Evolutionary conservation across 768 basidiomycete genomes (phyloP).

Genomic region (Phlebiopsis flavidoalba): DNA sequence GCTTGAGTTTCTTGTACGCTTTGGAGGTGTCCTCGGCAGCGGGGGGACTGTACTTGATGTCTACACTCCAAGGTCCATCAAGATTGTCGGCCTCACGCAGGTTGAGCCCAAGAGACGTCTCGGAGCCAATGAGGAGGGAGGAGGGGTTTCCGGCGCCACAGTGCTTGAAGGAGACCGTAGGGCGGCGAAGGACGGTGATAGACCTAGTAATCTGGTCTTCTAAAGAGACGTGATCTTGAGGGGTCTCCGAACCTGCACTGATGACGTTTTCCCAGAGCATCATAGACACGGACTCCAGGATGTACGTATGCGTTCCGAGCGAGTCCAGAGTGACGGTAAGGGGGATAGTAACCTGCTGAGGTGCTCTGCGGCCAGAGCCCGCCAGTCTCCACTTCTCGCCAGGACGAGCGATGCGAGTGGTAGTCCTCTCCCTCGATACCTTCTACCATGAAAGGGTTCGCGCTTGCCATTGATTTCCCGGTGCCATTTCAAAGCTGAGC

Average conservation of each 20-base stretch:
- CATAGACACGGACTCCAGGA: constrained; percentile 80
- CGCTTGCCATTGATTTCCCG: constrained; percentile 59
- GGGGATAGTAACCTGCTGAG: constrained; percentile 64
- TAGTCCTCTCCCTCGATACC: constrained; percentile 66
- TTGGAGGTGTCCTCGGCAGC: constrained; percentile 30
- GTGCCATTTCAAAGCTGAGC: constrained; percentile 71
- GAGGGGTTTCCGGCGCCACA: constrained; percentile 70
- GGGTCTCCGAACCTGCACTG: constrained; percentile 17
- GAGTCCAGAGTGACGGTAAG: constrained; percentile 57
- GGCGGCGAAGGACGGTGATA: constrained; percentile 66
- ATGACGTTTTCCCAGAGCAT: constrained; percentile 67
- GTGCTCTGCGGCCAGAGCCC: constrained; percentile 23
- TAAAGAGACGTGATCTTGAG: constrained; percentile 23
- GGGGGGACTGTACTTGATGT: constrained; percentile 55
- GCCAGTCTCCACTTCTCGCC: constrained; percentile 17
- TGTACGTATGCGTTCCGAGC: constrained; percentile 66
- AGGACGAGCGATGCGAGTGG: constrained; percentile 15
- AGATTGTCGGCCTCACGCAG: constrained; percentile 50
- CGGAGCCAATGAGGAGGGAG: constrained; percentile 66
- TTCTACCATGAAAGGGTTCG: constrained; percentile 75
- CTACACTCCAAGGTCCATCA: constrained; percentile 66
- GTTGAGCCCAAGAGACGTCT: constrained; percentile 50
- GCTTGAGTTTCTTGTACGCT: constrained; percentile 39
- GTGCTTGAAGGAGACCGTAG: constrained; percentile 64
- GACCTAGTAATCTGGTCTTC: constrained; percentile 39